Evolutionary conservation across 2,329 filamentous ascomycete genomes (phyloP).

Genomic region (Cladosporium cucumerinum): DNA sequence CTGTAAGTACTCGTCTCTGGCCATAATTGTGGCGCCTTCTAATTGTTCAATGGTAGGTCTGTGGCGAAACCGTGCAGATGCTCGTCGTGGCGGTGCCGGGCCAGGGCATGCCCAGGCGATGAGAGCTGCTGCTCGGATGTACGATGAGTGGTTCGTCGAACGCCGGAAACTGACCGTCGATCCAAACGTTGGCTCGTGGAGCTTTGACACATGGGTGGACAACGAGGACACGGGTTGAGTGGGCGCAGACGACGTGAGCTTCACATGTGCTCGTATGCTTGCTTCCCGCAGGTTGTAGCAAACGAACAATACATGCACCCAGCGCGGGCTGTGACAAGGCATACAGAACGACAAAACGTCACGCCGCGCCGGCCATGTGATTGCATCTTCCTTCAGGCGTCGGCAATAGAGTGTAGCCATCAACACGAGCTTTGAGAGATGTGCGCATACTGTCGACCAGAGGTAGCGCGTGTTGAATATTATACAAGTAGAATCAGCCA

Average conservation of each 20-base stretch:
- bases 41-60: constrained; percentile 55
- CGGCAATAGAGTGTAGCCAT: not conserved
- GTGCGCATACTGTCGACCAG: not conserved
- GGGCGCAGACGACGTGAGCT: not conserved
- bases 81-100: constrained; percentile 58
- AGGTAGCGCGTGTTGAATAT: not conserved
- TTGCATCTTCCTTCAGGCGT: not conserved
- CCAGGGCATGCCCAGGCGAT: constrained; percentile 47
- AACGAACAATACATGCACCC: not conserved
- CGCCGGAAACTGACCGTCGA: constrained; percentile 15
- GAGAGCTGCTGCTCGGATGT: constrained; percentile 13
- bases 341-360: not conserved
- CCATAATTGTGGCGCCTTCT: not conserved
- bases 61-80: constrained; percentile 58
- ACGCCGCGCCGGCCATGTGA: not conserved
- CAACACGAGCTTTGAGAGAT: not conserved
- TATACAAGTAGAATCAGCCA: not conserved
- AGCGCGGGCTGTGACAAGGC: not conserved
- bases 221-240: not conserved
- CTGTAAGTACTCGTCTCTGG: constrained; percentile 33
- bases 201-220: constrained; percentile 12
- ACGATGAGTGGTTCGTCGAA: constrained; percentile 19
- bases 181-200: constrained; percentile 10
- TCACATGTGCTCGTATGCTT: not conserved
- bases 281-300: not conserved